Base-by-base conservation (phyloP, 768 basidiomycete species). In the Amanita brunnescens region DNA sequence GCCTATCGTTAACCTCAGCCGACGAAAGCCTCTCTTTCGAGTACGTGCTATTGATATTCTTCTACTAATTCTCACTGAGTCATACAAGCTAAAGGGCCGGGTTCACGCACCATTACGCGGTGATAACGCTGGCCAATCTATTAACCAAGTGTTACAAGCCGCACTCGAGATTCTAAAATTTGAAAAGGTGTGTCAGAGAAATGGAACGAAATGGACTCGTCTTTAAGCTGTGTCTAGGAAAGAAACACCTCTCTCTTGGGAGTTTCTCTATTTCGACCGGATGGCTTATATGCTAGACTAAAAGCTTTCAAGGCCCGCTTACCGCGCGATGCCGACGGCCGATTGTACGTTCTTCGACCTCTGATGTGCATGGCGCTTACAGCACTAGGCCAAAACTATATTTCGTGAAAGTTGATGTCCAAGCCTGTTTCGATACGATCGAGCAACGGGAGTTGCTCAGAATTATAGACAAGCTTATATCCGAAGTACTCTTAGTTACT, bases 341-440 rank as follows among this genome's bases (percentile, higher is more conserved):
- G 58, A 33, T 49, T 89, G 89, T 91, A 53, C 23, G 70, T 20
- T 42, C 20, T 13, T 8, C 8, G 9, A 18, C 6, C 5, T 13
- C 26, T 37, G 8, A 43, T 20, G n/a, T 13, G 18, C 34, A 53
- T 12, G n/a, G 32, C 16, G 29, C 26, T 51, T 21, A 43, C 18
- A 3, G 8, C 5, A 23, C 6, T 47, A 95, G 94, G 33, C 91
- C 94, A 0, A 82, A 82, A 55, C 66, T 98, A 5, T 98, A 93
- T 66, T 95, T 99, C 59, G 94, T 93, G 46, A 99, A 99, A 65
- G 80, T 96, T 21, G 96, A 99, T 62, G 92, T 98, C 14, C 87
- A 87, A 54, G 85, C 95, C 6, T 96, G 93, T 58, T 99, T 97
- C 71, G 96, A 99, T 67, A 91, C 88, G 0, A 98, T 98, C 52